These are phyloP conservation scores for Fraxinus latifolia DNA, from an alignment of 305 asterid species.

Conservation along the genomic window DNA sequence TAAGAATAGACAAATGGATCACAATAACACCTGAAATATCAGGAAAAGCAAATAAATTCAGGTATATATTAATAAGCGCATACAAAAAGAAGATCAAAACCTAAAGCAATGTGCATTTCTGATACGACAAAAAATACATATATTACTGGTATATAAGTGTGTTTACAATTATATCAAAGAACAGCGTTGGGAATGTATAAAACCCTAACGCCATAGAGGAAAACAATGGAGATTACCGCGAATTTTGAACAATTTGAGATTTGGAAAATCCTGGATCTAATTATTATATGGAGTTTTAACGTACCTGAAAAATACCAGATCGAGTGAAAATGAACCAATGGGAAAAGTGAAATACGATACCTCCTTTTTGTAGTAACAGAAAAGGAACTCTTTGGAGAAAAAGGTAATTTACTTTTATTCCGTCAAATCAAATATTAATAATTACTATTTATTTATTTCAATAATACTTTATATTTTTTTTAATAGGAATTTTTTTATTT, in stretches of 20 bases:
- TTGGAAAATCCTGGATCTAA: background rate
- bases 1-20: background rate
- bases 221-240: background rate
- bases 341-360: background rate
- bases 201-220: background rate
- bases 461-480: too few species aligned
- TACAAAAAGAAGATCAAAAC: conserved; percentile 14
- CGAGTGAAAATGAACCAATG: conserved; percentile 26
- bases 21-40: conserved; percentile 29
- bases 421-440: too few species aligned
- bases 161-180: conserved; percentile 8
- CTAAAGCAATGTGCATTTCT: conserved; percentile 10
- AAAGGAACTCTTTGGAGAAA: background rate
- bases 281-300: background rate
- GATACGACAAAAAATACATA: conserved; percentile 1
- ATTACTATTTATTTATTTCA: too few species aligned
- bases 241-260: conserved; percentile 24
- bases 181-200: background rate
- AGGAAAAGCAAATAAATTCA: conserved; percentile 2
- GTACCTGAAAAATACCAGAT: conserved; percentile 37
- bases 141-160: background rate
- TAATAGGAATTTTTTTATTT: too few species aligned
- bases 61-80: background rate
- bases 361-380: background rate
- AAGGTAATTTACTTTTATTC: too few species aligned